Conservation (phyloP, 768 basidiomycete genomes). For the Russula lepida region DNA sequence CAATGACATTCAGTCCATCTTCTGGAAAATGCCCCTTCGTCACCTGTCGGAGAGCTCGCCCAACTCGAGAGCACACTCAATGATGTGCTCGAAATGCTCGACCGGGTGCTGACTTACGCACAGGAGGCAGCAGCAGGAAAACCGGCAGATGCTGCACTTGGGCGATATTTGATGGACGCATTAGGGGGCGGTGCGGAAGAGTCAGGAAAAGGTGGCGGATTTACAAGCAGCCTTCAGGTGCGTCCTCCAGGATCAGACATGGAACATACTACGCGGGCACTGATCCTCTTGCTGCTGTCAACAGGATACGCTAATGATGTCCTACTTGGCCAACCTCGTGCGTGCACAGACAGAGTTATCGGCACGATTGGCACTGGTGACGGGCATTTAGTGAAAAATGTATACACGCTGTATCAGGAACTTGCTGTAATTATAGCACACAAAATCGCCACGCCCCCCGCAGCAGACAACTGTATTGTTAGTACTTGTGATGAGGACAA, state of each 20-base stretch:
- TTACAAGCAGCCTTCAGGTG: slow-evolving; percentile 72
- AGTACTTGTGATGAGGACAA: background rate
- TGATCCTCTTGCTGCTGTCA: background rate
- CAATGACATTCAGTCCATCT: slow-evolving; percentile 55
- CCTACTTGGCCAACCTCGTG: slow-evolving; percentile 89
- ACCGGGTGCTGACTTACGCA: slow-evolving; percentile 81
- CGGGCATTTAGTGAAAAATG: slow-evolving; percentile 32
- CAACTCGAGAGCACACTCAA: slow-evolving; percentile 67
- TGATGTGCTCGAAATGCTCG: slow-evolving; percentile 67
- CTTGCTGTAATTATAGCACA: slow-evolving; percentile 6
- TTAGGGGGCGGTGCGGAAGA: slow-evolving; percentile 62
- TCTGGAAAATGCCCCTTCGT: slow-evolving; percentile 40
- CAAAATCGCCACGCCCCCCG: background rate
- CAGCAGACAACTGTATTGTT: background rate
- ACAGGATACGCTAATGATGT: slow-evolving; percentile 89
- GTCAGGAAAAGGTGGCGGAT: slow-evolving; percentile 61
- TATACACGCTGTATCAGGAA: slow-evolving; percentile 6
- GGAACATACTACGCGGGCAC: slow-evolving; percentile 19
- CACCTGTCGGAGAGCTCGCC: slow-evolving; percentile 54
- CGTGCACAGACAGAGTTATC: slow-evolving; percentile 91
- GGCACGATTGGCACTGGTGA: slow-evolving; percentile 71
- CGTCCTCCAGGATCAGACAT: slow-evolving; percentile 12
- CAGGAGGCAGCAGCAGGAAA: slow-evolving; percentile 69
- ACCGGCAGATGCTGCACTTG: slow-evolving; percentile 76
- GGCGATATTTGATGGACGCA: slow-evolving; percentile 86